These are phyloP conservation scores for Chaetomium globosum DNA, from an alignment of 2,329 filamentous ascomycete species.

Conservation along the genomic window DNA sequence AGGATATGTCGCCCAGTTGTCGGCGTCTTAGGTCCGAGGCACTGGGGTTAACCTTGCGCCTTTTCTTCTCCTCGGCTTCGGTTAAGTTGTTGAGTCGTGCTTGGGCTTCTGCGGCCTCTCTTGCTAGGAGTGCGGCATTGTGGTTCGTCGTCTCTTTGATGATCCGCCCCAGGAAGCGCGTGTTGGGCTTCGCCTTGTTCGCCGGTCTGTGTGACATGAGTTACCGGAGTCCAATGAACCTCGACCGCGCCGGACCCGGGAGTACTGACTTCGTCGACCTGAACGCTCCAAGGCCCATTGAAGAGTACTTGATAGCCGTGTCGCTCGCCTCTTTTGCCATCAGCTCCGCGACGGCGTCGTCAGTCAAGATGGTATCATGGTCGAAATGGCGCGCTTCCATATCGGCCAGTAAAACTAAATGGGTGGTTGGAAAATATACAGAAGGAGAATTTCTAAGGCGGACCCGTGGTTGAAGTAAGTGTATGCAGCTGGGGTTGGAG, in stretches of 20 bases:
- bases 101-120: slow-evolving; percentile 77
- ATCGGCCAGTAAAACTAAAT: background rate
- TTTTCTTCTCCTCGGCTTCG: slow-evolving; percentile 50
- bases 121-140: slow-evolving; percentile 82
- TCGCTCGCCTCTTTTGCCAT: slow-evolving; percentile 77
- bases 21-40: slow-evolving; percentile 57
- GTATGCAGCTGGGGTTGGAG: background rate
- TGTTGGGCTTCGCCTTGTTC: slow-evolving; percentile 84
- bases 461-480: background rate
- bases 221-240: slow-evolving; percentile 14
- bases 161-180: slow-evolving; percentile 82
- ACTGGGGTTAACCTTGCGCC: slow-evolving; percentile 51
- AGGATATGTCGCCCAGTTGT: slow-evolving; percentile 63
- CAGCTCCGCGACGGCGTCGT: slow-evolving; percentile 79
- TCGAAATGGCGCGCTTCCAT: slow-evolving; percentile 18
- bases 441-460: background rate
- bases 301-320: slow-evolving; percentile 72
- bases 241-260: slow-evolving; percentile 2
- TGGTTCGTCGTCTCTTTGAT: slow-evolving; percentile 86
- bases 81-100: slow-evolving; percentile 68
- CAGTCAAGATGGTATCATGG: slow-evolving; percentile 60
- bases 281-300: slow-evolving; percentile 71
- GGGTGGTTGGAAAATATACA: background rate
- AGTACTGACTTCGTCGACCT: slow-evolving; percentile 51
- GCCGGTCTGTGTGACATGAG: slow-evolving; percentile 54